These are phyloP conservation scores for Venturia oleaginea DNA, from an alignment of 2,329 filamentous ascomycete species.

Conservation along the genomic window DNA sequence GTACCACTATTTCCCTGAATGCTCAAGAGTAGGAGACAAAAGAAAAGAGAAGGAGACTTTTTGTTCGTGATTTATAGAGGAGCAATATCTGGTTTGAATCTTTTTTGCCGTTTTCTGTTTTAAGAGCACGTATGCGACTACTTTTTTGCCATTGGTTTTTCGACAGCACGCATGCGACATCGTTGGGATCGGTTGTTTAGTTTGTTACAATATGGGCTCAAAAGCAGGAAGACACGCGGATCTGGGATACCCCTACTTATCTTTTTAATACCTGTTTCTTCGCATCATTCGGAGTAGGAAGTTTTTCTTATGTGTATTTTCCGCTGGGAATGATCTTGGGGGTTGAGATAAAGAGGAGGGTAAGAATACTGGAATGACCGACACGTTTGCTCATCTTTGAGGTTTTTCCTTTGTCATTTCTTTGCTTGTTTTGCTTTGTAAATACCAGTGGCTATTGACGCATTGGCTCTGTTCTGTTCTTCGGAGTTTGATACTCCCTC, in stretches of 20 bases:
- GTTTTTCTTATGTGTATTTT: not conserved
- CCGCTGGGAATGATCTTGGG: not conserved
- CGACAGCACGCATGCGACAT: not conserved
- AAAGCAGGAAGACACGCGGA: not conserved
- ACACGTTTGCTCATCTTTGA: not conserved
- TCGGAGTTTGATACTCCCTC: no score
- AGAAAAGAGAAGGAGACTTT: not conserved
- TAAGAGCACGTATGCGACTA: not conserved
- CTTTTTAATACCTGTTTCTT: not conserved
- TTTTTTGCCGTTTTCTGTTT: not conserved
- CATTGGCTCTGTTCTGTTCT: not conserved
- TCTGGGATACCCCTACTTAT: slow-evolving; percentile 6
- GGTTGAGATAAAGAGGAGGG: not conserved
- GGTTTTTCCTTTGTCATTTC: not conserved
- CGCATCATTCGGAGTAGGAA: not conserved
- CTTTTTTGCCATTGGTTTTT: not conserved
- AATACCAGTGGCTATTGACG: not conserved
- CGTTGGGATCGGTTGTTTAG: not conserved
- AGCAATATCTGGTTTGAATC: not conserved
- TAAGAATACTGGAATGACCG: not conserved
- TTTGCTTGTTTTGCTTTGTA: not conserved
- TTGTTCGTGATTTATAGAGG: not conserved
- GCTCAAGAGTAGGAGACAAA: not conserved
- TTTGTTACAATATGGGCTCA: not conserved
- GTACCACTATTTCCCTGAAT: not conserved